Conservation (phyloP, 192 early-diverging fungal species). For the Backusella tarrabulga region DNA sequence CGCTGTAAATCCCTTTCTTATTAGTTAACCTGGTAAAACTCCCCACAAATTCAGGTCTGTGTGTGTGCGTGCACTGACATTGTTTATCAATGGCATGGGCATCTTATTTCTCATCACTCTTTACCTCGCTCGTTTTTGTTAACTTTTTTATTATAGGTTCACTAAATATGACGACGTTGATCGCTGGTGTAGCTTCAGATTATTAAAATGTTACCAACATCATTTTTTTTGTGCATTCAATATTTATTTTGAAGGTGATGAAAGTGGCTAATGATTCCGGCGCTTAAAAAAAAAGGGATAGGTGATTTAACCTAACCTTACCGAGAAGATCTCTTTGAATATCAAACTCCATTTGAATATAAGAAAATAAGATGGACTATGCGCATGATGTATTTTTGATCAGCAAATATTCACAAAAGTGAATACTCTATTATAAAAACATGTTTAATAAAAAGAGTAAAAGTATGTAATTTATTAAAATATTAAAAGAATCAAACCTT, state of each 20-base stretch:
- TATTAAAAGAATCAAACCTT: too few relatives aligned
- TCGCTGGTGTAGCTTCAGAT: background rate
- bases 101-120: too few relatives aligned
- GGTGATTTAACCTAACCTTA: background rate
- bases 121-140: background rate
- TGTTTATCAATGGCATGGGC: background rate
- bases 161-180: background rate
- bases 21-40: background rate
- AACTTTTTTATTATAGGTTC: background rate
- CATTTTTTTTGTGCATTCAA: too few relatives aligned
- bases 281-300: background rate
- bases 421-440: too few relatives aligned
- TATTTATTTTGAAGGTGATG: background rate
- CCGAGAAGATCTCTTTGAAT: background rate
- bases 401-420: too few relatives aligned
- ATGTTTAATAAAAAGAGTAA: too few relatives aligned
- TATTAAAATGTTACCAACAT: too few relatives aligned
- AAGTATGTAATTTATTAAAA: too few relatives aligned
- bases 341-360: too few relatives aligned
- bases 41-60: background rate
- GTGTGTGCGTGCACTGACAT: background rate
- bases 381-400: too few relatives aligned
- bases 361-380: too few relatives aligned
- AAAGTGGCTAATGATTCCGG: background rate
- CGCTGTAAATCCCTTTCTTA: background rate